Conservation (phyloP, 768 basidiomycete genomes). For the Cystofilobasidium macerans region DNA sequence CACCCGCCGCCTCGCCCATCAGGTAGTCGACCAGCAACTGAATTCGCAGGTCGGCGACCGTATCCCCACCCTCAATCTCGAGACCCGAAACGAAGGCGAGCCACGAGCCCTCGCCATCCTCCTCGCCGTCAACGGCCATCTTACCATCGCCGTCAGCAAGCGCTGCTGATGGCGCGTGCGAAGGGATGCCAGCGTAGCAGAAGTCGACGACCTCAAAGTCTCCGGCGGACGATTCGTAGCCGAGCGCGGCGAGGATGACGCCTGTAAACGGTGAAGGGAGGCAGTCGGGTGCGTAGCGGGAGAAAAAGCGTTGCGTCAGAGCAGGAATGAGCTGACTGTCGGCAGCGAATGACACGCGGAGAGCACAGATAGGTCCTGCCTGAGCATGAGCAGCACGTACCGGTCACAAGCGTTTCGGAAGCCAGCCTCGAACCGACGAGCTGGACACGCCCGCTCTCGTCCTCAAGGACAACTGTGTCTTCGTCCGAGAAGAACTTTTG, state of each 20-base stretch:
- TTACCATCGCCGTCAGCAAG: slow-evolving; percentile 12
- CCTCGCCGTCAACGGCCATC: slow-evolving; percentile 62
- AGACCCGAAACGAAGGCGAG: slow-evolving; percentile 78
- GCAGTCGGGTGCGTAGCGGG: not conserved
- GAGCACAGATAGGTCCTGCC: too few relatives aligned
- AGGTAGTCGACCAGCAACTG: slow-evolving; percentile 87
- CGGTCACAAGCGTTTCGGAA: slow-evolving; percentile 63
- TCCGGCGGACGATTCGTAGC: slow-evolving; percentile 75
- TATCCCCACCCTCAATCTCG: slow-evolving; percentile 52
- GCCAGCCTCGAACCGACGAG: slow-evolving; percentile 64
- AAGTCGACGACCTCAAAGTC: slow-evolving; percentile 90
- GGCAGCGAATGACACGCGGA: too few relatives aligned
- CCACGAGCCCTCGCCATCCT: slow-evolving; percentile 54
- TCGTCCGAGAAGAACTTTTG: slow-evolving; percentile 63
- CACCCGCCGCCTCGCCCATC: slow-evolving; percentile 66
- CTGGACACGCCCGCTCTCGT: slow-evolving; percentile 83
- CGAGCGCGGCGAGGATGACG: slow-evolving; percentile 76
- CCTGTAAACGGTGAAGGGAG: slow-evolving; percentile 39
- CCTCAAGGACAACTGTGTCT: slow-evolving; percentile 82
- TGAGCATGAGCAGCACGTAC: too few relatives aligned
- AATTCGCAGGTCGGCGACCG: slow-evolving; percentile 49
- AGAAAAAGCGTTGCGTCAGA: not conserved
- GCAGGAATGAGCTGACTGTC: not conserved
- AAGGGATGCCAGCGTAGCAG: slow-evolving; percentile 73
- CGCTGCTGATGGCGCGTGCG: slow-evolving; percentile 41